Conservation (phyloP, 176 grass and related monocot genomes). For the Luzula sylvatica region DNA sequence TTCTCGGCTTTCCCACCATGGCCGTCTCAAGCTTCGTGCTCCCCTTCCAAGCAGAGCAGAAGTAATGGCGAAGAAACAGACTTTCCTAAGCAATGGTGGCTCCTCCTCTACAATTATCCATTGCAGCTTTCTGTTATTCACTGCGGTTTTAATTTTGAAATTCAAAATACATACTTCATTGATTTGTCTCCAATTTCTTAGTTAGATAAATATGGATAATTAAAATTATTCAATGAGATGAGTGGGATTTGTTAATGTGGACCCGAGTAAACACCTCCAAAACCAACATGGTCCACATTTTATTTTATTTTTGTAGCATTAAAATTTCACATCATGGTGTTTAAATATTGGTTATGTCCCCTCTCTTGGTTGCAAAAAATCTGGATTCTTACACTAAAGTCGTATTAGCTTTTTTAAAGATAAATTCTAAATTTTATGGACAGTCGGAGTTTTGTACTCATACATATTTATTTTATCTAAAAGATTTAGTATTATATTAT, state of each 20-base stretch:
- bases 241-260: slow-evolving; percentile 19
- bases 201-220: too few relatives aligned
- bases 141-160: too few relatives aligned
- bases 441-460: not conserved
- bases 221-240: not conserved
- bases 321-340: slow-evolving; percentile 15
- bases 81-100: too few relatives aligned
- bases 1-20: slow-evolving; percentile 7
- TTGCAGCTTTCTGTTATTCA: too few relatives aligned
- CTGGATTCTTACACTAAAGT: slow-evolving; percentile 40
- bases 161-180: too few relatives aligned
- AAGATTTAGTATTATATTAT: too few relatives aligned
- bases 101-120: too few relatives aligned
- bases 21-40: not conserved
- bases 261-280: slow-evolving; percentile 5
- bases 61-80: too few relatives aligned
- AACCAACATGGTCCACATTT: slow-evolving; percentile 16
- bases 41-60: not conserved
- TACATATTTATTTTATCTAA: too few relatives aligned
- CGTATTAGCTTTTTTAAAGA: slow-evolving; percentile 17
- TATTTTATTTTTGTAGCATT: slow-evolving; percentile 15
- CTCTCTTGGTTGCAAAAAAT: slow-evolving; percentile 27
- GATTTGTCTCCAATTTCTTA: too few relatives aligned
- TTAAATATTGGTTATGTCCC: slow-evolving; percentile 33
- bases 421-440: not conserved